Conservation (phyloP, 164 flowering plant genomes). For the Magnolia kwangsiensis region DNA sequence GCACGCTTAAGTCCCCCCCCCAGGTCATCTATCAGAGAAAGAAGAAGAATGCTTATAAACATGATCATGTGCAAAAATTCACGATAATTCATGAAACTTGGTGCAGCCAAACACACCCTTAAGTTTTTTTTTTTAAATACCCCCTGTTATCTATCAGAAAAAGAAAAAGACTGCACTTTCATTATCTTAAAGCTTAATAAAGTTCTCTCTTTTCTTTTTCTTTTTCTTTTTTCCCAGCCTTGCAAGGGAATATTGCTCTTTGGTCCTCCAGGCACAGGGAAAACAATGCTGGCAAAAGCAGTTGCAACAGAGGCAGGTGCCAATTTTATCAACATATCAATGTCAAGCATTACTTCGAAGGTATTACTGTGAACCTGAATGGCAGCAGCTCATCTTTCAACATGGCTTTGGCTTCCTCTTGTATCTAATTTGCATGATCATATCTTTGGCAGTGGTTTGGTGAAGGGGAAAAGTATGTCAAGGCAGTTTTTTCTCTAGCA, state of each 20-base stretch:
- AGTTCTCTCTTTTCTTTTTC: not conserved
- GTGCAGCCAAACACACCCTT: no score
- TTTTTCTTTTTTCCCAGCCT: conserved; percentile 44
- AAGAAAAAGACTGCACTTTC: no score
- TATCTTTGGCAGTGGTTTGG: conserved; percentile 45
- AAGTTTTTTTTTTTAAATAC: no score
- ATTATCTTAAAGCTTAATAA: not conserved
- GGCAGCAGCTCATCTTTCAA: not conserved
- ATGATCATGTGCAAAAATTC: no score
- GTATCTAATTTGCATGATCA: conserved; percentile 8
- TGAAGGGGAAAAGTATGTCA: conserved; percentile 43
- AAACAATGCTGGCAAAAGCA: conserved; percentile 98
- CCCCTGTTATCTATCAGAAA: no score
- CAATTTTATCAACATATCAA: conserved; percentile 90
- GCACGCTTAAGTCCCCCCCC: no score
- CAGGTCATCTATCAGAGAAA: no score
- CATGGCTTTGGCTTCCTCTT: not conserved
- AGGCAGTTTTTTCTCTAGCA: conserved; percentile 42
- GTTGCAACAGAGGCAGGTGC: conserved; percentile 99
- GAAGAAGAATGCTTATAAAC: no score
- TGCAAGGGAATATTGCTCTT: conserved; percentile 92
- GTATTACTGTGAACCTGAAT: conserved; percentile 27
- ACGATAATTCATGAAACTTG: no score
- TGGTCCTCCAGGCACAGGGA: conserved; percentile 99
- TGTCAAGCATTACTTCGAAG: conserved; percentile 97